Evolutionary conservation across 257 asterid genomes (phyloP), one percentile per base, ranked within the genome.

Genomic region (Capsicum chinense): DNA sequence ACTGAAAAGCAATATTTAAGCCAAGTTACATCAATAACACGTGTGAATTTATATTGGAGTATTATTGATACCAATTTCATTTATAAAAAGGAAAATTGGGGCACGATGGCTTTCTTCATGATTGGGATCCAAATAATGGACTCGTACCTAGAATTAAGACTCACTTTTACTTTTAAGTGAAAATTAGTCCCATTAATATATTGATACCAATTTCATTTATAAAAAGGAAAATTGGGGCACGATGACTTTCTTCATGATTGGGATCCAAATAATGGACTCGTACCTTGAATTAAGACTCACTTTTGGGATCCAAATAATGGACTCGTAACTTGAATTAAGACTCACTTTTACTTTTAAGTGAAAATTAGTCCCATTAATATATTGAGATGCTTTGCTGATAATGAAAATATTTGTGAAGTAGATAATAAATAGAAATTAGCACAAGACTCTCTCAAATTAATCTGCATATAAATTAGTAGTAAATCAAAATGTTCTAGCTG

Each of bases 21-120:
- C 13, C 71, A 58, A 26, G 70, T 11, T 79, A 76, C 86, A 83
- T 60, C 56, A 68, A 73, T 0, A 58, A 85, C 89, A 87, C 89
- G 83, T 85, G 86, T 19, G 56, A 26, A 74, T 19, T 44, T 2
- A 8, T 17, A 48, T 1, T 26, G 33, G 33, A 26, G 33, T 10
- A 64, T 64, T 48, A 64, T 0, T 82, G 5, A 4, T 39, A 26
- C 63, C 58, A 63, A 10, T 0, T 39, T 16, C 59, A 48, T 84
- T 84, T 16, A 48, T 48, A 4, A 73, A 57, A 44, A 47, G 42
- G 1, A 3, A 14, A 69, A 15, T 5, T 15, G 80, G 83, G 69
- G 3, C 80, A 68, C 70, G 16, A 16, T n/a, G 70, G 86, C 83
- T 86, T 81, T 69, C 79, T 59, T 83, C 86, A 37, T 39, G 33